Base-by-base conservation (phyloP, 148 eudicot species). In the Agrostemma githago region DNA sequence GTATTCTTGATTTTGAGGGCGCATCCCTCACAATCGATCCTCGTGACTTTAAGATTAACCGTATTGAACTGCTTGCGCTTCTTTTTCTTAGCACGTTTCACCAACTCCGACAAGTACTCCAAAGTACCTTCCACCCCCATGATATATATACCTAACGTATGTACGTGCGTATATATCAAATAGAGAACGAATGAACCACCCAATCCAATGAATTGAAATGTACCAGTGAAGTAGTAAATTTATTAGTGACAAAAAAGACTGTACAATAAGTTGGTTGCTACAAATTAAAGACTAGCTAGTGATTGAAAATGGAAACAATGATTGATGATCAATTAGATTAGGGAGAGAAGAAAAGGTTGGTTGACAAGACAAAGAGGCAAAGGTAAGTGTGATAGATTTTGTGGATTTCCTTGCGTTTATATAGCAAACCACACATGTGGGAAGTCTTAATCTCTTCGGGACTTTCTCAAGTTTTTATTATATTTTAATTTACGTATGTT, bases 1-100 rank as follows among this genome's bases (percentile, higher is more conserved):
- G 66, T 81, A 1, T 80, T 88, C 84, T 90, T 90, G 63, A 90
- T 84, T 76, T 82, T 88, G 42, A 81, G 84, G 43, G 82, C 86
- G 76, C 96, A 90, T n/a, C 96, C 96, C 19, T 90, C 96, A 74
- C 96, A 90, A 63, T 87, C 90, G 88, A 90, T 90, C n/a, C 92
- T 81, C 3, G 79, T 69, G 19, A 90, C 84, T 68, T 87, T 90
- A 69, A 90, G 86, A 20, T 80, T 63, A 7, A 88, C 90, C 0
- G 89, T 88, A 15, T 80, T 85, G 9, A 85, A 48, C 42, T 81
- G 83, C 81, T 85, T 90, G 82, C 77, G 84, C 61, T 88, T 90
- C 82, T 87, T 87, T 71, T 71, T 77, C 72, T 51, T 86, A 0
- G 72, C 70, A 26, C 67, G 80, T 69, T 81, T 83, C 0, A 87